phyloP scores from a whole-genome alignment of 495 filamentous ascomycete species.

The Annulohypoxylon maeteangense region DNA sequence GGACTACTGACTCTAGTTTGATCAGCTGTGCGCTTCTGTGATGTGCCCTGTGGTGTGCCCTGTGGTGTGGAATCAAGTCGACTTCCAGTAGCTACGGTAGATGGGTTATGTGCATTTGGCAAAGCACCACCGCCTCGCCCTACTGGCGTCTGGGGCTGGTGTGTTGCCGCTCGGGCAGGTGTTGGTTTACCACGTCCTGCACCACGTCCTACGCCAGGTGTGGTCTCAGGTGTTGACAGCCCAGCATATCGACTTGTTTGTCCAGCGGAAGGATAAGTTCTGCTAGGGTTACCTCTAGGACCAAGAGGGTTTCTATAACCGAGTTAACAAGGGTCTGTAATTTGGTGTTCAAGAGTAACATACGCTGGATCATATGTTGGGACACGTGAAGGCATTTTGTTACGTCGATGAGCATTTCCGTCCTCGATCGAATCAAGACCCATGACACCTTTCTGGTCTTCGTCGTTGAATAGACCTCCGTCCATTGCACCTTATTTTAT shows the following conservation, averaged over 20 bases:
- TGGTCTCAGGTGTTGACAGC: not conserved
- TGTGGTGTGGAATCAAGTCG: not conserved
- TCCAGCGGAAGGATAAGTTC: not conserved
- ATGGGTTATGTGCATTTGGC: not conserved
- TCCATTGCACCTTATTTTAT: slow-evolving; percentile 27
- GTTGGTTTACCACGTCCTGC: not conserved
- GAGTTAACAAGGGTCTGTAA: not conserved
- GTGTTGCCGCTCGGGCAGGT: not conserved
- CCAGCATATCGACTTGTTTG: not conserved
- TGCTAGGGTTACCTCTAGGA: not conserved
- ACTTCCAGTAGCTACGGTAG: too few relatives aligned
- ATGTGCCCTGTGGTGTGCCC: not conserved
- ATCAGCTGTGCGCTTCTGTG: not conserved
- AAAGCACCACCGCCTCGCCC: not conserved
- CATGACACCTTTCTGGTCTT: slow-evolving; percentile 30
- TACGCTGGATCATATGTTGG: slow-evolving; percentile 22
- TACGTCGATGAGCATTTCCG: slow-evolving; percentile 42
- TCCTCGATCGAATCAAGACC: slow-evolving; percentile 34
- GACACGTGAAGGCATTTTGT: not conserved
- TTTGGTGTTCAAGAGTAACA: not conserved
- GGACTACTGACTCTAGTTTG: too few relatives aligned
- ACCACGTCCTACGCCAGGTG: not conserved
- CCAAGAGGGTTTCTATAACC: slow-evolving; percentile 18
- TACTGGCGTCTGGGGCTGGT: not conserved
- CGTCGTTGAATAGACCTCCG: slow-evolving; percentile 35